Conservation (phyloP, 2,329 filamentous ascomycete species). For the Colletotrichum sp. region DNA sequence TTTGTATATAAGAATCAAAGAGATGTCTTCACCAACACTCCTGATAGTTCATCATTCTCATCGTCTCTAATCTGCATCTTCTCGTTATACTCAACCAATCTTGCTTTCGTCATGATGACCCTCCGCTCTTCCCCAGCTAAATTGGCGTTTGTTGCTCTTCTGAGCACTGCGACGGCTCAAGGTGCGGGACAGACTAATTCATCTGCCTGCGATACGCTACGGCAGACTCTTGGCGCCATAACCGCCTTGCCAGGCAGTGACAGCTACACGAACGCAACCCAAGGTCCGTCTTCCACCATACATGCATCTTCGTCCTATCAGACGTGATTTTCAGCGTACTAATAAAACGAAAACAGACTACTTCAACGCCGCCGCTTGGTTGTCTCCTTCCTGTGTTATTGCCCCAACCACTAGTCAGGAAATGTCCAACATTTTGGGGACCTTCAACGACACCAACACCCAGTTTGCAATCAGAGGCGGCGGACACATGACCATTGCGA, state of each 20-base stretch:
- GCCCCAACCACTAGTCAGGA: not conserved
- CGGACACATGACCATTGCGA: not conserved
- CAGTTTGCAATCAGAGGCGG: not conserved
- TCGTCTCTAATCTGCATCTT: not conserved
- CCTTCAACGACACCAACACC: not conserved
- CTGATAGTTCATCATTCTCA: not conserved
- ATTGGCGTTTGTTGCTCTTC: not conserved
- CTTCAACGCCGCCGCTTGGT: not conserved
- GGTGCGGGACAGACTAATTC: not conserved
- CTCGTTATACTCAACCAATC: not conserved
- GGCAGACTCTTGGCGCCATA: not conserved
- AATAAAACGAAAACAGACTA: not conserved
- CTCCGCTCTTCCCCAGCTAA: not conserved
- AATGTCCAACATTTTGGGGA: not conserved
- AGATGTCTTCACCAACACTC: not conserved
- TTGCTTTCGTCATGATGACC: not conserved
- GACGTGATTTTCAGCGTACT: not conserved
- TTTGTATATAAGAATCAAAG: not conserved
- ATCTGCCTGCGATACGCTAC: not conserved
- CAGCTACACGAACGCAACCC: not conserved
- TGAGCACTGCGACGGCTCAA: not conserved
- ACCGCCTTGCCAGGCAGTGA: not conserved
- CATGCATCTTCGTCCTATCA: not conserved
- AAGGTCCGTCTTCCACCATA: not conserved
- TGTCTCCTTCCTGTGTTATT: not conserved